phyloP scores from a whole-genome alignment of 306 rosid species.

The Rosa lucieae region DNA sequence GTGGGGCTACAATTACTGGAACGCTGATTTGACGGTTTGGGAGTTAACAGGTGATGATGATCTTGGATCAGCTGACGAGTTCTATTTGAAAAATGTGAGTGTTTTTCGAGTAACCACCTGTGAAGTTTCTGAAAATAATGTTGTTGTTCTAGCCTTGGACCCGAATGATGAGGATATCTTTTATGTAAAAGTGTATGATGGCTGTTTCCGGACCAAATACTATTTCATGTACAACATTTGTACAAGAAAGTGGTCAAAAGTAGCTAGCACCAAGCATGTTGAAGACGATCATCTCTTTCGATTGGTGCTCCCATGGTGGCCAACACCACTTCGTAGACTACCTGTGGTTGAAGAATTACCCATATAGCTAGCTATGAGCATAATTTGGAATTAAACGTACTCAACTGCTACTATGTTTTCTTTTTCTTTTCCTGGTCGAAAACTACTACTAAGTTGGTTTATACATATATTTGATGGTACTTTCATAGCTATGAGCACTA shows the following conservation, averaged over 20 bases:
- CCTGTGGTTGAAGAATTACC: neutral
- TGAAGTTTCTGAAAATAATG: neutral
- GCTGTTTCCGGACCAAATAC: neutral
- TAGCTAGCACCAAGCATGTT: neutral
- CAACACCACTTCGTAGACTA: neutral
- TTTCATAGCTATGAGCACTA: too few relatives aligned
- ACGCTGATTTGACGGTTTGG: neutral
- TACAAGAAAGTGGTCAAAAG: neutral
- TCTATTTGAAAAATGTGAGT: neutral
- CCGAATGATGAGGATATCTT: neutral
- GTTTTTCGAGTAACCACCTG: neutral
- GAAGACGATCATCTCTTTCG: neutral
- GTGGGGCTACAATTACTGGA: accelerated
- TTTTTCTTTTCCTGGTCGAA: too few relatives aligned
- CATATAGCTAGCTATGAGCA: too few relatives aligned
- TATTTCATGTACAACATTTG: neutral
- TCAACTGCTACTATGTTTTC: too few relatives aligned
- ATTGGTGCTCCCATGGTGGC: neutral
- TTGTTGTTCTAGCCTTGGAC: neutral
- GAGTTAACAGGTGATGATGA: neutral
- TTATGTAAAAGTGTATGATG: neutral
- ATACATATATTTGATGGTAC: too few relatives aligned
- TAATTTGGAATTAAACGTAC: neutral
- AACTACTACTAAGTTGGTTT: too few relatives aligned
- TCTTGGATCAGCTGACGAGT: neutral